Evolutionary conservation across 2,329 filamentous ascomycete genomes (phyloP), one percentile per base, ranked within the genome.

Genomic region (Beauveria bassiana): DNA sequence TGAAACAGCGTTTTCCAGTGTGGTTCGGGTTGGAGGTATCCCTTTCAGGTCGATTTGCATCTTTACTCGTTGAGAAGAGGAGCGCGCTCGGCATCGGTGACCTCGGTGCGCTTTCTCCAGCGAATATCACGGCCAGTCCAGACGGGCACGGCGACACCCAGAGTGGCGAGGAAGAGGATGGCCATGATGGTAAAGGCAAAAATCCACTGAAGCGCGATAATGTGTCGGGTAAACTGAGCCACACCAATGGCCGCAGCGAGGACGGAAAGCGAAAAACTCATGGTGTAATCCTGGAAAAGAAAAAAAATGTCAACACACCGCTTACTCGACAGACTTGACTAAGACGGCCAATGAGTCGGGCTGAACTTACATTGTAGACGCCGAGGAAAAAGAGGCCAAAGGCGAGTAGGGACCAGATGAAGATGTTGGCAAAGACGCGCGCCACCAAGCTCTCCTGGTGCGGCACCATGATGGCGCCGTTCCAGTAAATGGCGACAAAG

Each of bases 201-300:
- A 74, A 96, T 93, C 91, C 91, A 96, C 77, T 96, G 92, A 65
- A 96, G 79, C 7, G 90, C 89, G 66, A 96, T 80, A 63, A 87
- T 74, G 71, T 91, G 86, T 68, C 82, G 81, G 56, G 86, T 77
- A 76, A 96, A 86, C 73, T 96, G 92, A 16, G 85, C 83, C 18
- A 95, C 85, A 14, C 90, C 91, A 47, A 96, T 85, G 20, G 91
- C 85, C 5, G 91, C 86, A 1, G 85, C 78, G 52, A 96, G 78
- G 50, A 92, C 81, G 67, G 86, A 89, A 68, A 96, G 80, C 59
- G 85, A 86, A 72, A 95, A 91, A 2, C 92, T 91, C 71, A 96
- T 88, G 26, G 89, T 88, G 73, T 87, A 87, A 68, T 88, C 85
- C 84, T 80, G 18, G 10, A 59, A 16, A 50, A 31, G 47, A 51